A percentile compares a stretch with the other conserved stretches of the same genome.
phyloP scores from a whole-genome alignment of 2,329 filamentous ascomycete genomes.

The Trichophyton schoenleinii region DNA sequence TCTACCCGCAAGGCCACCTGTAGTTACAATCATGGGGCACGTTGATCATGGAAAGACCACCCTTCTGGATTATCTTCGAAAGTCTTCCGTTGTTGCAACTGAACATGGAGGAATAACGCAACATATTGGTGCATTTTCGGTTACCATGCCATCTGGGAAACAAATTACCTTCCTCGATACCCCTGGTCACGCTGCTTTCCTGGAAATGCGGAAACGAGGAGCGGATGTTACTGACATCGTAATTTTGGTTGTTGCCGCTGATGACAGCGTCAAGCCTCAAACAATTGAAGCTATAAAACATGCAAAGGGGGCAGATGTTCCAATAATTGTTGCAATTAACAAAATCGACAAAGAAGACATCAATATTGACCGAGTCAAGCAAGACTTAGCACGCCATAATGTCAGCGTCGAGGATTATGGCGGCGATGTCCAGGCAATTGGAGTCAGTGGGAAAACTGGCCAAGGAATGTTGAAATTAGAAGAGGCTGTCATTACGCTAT shows the following conservation, averaged over 20 bases:
- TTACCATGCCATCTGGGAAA: constrained; percentile 72
- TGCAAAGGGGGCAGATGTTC: constrained; percentile 71
- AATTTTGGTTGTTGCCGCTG: constrained; percentile 85
- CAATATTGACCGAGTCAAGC: constrained; percentile 70
- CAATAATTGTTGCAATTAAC: constrained; percentile 95
- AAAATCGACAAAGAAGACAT: constrained; percentile 86
- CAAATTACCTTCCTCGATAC: constrained; percentile 95
- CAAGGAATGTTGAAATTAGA: constrained; percentile 83
- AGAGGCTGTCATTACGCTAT: constrained; percentile 73
- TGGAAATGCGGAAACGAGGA: constrained; percentile 89
- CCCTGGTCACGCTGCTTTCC: constrained; percentile 87
- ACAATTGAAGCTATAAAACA: constrained; percentile 95
- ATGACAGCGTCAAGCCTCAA: constrained; percentile 95
- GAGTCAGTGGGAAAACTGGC: constrained; percentile 87
- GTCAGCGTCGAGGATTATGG: constrained; percentile 91
- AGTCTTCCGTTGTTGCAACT: constrained; percentile 77
- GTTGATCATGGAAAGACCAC: constrained; percentile 99
- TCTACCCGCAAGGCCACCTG: constrained; percentile 67
- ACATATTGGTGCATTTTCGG: constrained; percentile 94
- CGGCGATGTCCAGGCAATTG: constrained; percentile 83
- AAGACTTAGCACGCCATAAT: constrained; percentile 68
- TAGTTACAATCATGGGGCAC: constrained; percentile 98
- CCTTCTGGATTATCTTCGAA: constrained; percentile 81
- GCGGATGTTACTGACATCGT: constrained; percentile 96
- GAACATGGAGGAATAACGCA: constrained; percentile 97